Evolutionary conservation across 306 rosid species (phyloP).

Genomic region (Geum urbanum): DNA sequence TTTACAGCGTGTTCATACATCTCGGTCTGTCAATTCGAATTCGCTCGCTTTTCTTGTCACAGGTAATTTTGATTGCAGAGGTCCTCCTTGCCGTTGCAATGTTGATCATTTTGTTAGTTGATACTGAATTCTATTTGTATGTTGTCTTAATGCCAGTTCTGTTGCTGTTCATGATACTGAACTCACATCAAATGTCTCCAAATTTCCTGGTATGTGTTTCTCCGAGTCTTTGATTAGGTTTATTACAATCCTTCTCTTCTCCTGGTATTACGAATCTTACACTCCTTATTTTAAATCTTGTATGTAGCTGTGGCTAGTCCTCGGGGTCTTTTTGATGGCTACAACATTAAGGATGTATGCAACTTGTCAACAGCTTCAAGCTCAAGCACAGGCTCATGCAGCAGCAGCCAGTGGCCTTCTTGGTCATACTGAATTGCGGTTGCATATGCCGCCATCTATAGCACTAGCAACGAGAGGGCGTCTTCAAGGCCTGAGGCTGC

Average conservation of each 20-base stretch:
- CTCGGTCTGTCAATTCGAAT: slow-evolving; percentile 75
- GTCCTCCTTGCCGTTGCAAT: neutral
- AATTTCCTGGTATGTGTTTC: slow-evolving; percentile 71
- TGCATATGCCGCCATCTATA: slow-evolving; percentile 90
- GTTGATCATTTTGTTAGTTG: slow-evolving; percentile 14
- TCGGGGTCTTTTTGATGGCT: slow-evolving; percentile 96
- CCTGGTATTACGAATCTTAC: slow-evolving; percentile 2
- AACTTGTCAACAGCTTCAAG: slow-evolving; percentile 96
- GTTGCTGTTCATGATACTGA: slow-evolving; percentile 78
- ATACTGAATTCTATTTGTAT: slow-evolving; percentile 10
- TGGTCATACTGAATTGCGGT: slow-evolving; percentile 78
- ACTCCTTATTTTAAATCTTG: slow-evolving; percentile 10
- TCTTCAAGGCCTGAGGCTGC: slow-evolving; percentile 93
- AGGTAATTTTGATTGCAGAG: slow-evolving; percentile 37
- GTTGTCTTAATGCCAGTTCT: slow-evolving; percentile 54
- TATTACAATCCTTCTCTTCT: slow-evolving; percentile 4
- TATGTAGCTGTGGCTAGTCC: slow-evolving; percentile 86
- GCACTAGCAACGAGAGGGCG: slow-evolving; percentile 86
- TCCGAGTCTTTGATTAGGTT: slow-evolving; percentile 13
- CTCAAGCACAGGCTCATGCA: slow-evolving; percentile 95
- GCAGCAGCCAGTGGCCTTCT: slow-evolving; percentile 83
- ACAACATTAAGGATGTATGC: slow-evolving; percentile 96
- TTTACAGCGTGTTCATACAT: slow-evolving; percentile 59
- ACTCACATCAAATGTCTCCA: slow-evolving; percentile 95
- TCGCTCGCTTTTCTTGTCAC: slow-evolving; percentile 94